A percentile compares a stretch with the other conserved stretches of the same genome.
These are phyloP conservation scores for Prunus mira DNA, from an alignment of 306 rosid species.

Conservation along the genomic window DNA sequence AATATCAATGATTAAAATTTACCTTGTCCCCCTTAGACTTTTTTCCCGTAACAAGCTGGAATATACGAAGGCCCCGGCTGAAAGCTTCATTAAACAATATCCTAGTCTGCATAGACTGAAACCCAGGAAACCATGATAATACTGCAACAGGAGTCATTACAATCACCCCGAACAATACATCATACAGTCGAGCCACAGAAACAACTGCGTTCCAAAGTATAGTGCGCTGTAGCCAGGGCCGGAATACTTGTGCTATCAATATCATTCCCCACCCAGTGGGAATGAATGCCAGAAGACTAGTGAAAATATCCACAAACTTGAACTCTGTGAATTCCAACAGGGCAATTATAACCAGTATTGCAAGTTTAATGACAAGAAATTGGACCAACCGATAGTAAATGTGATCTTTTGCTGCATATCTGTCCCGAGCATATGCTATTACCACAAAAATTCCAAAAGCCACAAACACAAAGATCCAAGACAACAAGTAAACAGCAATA, in stretches of 20 bases:
- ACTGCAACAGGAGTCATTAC: constrained; percentile 76
- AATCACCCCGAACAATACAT: constrained; percentile 67
- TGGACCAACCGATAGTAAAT: constrained; percentile 80
- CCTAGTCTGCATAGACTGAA: constrained; percentile 88
- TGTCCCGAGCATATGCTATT: constrained; percentile 57
- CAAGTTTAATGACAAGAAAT: constrained; percentile 47
- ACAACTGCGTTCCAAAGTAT: constrained; percentile 56
- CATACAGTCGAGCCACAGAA: constrained; percentile 69
- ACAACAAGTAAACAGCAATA: constrained; percentile 64
- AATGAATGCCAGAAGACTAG: constrained; percentile 75
- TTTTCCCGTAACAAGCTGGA: constrained; percentile 70
- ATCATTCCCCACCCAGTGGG: constrained; percentile 93
- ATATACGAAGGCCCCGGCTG: constrained; percentile 74
- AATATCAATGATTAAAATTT: constrained; percentile 16
- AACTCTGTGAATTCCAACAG: constrained; percentile 65
- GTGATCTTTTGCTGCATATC: constrained; percentile 60
- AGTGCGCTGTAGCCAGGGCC: constrained; percentile 49
- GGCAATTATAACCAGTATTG: constrained; percentile 46
- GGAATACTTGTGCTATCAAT: constrained; percentile 75
- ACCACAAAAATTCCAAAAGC: constrained; percentile 51
- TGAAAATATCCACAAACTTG: constrained; percentile 54
- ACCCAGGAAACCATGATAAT: constrained; percentile 86
- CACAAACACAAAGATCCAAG: constrained; percentile 71
- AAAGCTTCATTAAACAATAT: constrained; percentile 86
- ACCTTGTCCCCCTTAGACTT: constrained; percentile 43